phyloP scores from a whole-genome alignment of 176 grass and related monocot species.

The Secale cereale region DNA sequence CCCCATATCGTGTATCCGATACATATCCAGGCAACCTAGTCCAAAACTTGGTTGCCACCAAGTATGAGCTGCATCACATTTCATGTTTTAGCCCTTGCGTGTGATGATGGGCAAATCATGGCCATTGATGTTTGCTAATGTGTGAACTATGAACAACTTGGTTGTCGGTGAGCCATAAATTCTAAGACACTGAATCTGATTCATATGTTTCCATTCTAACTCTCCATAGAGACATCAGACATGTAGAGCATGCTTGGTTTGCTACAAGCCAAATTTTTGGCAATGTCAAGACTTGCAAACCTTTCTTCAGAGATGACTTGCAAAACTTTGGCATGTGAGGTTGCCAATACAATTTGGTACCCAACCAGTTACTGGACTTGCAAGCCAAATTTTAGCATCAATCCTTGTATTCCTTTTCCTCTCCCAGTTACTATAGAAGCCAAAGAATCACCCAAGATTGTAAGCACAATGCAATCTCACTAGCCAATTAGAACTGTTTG shows the following conservation, averaged over 20 bases:
- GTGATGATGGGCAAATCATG: conserved; percentile 1
- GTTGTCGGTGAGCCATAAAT: background rate
- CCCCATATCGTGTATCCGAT: too few relatives aligned
- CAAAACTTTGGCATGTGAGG: too few relatives aligned
- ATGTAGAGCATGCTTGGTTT: too few relatives aligned
- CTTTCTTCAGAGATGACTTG: too few relatives aligned
- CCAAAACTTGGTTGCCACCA: background rate
- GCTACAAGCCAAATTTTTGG: too few relatives aligned
- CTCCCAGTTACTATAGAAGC: too few relatives aligned
- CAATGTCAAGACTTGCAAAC: too few relatives aligned
- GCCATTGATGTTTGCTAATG: background rate
- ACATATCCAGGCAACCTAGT: too few relatives aligned
- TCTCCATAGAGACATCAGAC: background rate
- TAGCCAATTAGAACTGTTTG: background rate
- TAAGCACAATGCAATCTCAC: background rate
- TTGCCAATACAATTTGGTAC: too few relatives aligned
- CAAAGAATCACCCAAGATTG: background rate
- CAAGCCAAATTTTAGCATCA: too few relatives aligned
- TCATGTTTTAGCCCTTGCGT: conserved; percentile 4
- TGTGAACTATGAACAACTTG: background rate
- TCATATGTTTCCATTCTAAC: background rate
- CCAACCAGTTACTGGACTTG: too few relatives aligned
- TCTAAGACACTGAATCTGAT: background rate
- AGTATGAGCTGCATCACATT: background rate
- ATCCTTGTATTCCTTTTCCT: background rate